A percentile compares a stretch with the other conserved stretches of the same genome.
Conservation (phyloP, 129 eudicot species). For the Gnaphalium uliginosum region DNA sequence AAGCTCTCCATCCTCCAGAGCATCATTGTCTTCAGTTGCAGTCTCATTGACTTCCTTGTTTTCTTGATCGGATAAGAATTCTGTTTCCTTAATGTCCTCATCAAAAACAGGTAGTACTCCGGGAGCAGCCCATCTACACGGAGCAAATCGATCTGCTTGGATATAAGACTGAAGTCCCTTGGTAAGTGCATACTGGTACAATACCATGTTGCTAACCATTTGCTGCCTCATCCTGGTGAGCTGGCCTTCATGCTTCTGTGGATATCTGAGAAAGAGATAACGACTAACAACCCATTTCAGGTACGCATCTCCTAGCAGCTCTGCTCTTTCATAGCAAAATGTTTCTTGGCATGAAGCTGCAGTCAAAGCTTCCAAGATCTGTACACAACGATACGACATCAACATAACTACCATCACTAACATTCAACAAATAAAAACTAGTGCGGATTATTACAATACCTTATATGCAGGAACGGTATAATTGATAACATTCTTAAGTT, state of each 20-base stretch:
- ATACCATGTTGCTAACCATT: slow-evolving; percentile 95
- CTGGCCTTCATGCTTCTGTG: slow-evolving; percentile 98
- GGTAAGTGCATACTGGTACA: slow-evolving; percentile 76
- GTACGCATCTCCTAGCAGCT: slow-evolving; percentile 97
- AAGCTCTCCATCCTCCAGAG: slow-evolving; percentile 95
- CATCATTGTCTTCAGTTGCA: slow-evolving; percentile 51
- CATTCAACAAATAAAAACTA: not conserved
- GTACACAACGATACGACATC: slow-evolving; percentile 28
- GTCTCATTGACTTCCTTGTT: slow-evolving; percentile 24
- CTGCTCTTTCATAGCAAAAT: slow-evolving; percentile 98
- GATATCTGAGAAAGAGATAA: slow-evolving; percentile 83
- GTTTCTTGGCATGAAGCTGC: slow-evolving; percentile 99
- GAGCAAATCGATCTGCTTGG: slow-evolving; percentile 98
- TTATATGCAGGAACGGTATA: slow-evolving; percentile 74
- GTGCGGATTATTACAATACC: slow-evolving; percentile 41
- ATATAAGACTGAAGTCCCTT: slow-evolving; percentile 93
- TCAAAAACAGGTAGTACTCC: slow-evolving; percentile 96
- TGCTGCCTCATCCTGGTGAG: slow-evolving; percentile 98
- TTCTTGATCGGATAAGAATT: slow-evolving; percentile 58
- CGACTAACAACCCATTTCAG: slow-evolving; percentile 98
- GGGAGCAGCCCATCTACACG: slow-evolving; percentile 99
- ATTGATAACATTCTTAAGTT: slow-evolving; percentile 70
- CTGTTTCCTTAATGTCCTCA: slow-evolving; percentile 78
- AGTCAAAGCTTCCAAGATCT: slow-evolving; percentile 98
- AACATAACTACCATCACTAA: not conserved